Evolutionary conservation across 1,139 yeast genomes (phyloP), one percentile per base, ranked within the genome.

Genomic region (Debaryomycetaceae sp.): DNA sequence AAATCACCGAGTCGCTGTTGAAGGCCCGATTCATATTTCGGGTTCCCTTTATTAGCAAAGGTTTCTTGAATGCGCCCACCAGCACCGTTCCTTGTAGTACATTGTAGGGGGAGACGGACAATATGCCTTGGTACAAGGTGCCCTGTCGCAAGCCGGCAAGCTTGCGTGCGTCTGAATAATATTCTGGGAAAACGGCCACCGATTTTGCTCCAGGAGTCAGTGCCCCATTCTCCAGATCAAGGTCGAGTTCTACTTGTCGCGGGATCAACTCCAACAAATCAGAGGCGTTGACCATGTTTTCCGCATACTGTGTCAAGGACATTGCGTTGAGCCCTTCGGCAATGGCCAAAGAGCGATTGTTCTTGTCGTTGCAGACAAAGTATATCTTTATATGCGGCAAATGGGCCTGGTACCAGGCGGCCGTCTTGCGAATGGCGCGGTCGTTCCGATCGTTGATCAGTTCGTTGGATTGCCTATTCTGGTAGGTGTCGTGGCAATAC

Each of bases 141-240:
- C 95, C 95, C 44, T 77, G 81, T 47, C 79, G 81, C 39, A 87
- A 56, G 27, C 98, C 98, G 28, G 95, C 97, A 72, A 85, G 73
- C 16, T 86, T 64, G 53, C 95, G 70, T 0, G 97, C 73, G 32
- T 75, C 73, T 5, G 90, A 58, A 48, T 82, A 85, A 48, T 85
- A 83, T 33, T 81, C 86, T 2, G 83, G 82, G 47, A 76, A 90
- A 20, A 70, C 58, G 21, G 72, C 65, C 43, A 79, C 86, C 13
- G 41, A 34, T 7, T 37, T 34, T 4, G 33, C 40, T 7, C 13
- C 24, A 12, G 8, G 7, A 7, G 21, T 19, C 24, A 10, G 8
- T 7, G 13, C 24, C 18, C 32, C 35, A 20, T 47, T 41, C n/a
- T 60, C 42, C 43, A 59, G 42, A 25, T 55, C 61, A 20, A 67